Percentiles rank a stretch among this genome's conserved stretches.
Conservation (phyloP, 352 stramenopile genomes). For the Phytophthora nicotianae region DNA sequence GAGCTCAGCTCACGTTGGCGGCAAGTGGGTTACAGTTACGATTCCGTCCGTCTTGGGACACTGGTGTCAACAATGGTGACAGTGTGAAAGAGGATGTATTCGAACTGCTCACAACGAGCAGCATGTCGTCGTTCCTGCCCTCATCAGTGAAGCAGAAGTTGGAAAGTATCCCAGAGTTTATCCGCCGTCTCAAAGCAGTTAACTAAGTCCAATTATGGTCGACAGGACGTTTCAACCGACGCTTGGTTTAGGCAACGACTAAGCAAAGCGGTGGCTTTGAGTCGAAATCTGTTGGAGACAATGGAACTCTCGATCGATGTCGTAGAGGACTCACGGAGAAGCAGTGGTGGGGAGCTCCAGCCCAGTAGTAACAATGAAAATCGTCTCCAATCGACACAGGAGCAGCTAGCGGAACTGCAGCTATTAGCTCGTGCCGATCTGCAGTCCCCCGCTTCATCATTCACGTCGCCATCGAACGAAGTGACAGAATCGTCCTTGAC, state of each 20-base stretch:
- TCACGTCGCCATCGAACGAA: conserved; percentile 5
- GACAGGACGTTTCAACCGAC: conserved; percentile 21
- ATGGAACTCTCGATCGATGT: conserved; percentile 20
- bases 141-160: conserved; percentile 53
- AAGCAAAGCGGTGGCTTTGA: not conserved
- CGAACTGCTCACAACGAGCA: conserved; percentile 39
- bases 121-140: conserved; percentile 44
- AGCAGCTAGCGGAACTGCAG: conserved; percentile 54
- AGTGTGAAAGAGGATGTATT: conserved; percentile 40
- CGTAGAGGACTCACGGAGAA: conserved; percentile 15
- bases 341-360: conserved; percentile 15
- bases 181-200: conserved; percentile 41
- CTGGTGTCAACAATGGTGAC: not conserved
- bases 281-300: not conserved
- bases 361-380: conserved; percentile 18
- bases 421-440: conserved; percentile 48
- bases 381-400: conserved; percentile 10
- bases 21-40: conserved; percentile 50
- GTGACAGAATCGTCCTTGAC: not conserved
- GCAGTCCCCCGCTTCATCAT: conserved; percentile 10
- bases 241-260: conserved; percentile 10
- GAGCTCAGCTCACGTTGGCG: conserved; percentile 45
- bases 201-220: conserved; percentile 32
- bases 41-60: conserved; percentile 37
- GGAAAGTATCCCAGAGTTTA: conserved; percentile 58